Percentiles rank a stretch among this genome's conserved stretches.
Conservation (phyloP, 2,329 filamentous ascomycete species). For the Ceratocystis eucalypticola region DNA sequence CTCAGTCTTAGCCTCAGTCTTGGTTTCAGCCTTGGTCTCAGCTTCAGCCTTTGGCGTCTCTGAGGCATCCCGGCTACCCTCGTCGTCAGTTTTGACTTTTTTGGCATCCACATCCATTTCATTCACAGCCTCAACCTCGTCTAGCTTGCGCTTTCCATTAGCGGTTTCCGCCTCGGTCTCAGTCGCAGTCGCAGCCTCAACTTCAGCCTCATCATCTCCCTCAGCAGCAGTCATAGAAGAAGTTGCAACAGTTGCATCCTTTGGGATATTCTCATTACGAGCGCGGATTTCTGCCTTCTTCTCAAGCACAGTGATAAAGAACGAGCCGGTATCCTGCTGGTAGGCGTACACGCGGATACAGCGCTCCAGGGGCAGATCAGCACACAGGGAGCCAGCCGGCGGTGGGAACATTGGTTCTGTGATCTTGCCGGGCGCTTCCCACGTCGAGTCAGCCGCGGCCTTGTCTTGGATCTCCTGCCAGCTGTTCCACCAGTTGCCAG, state of each 20-base stretch:
- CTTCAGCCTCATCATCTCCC: slow-evolving; percentile 24
- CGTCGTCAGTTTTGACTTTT: slow-evolving; percentile 19
- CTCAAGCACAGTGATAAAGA: slow-evolving; percentile 92
- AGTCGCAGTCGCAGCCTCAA: slow-evolving; percentile 23
- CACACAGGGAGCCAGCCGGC: slow-evolving; percentile 38
- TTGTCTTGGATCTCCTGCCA: slow-evolving; percentile 71
- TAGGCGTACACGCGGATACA: slow-evolving; percentile 94
- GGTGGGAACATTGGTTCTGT: slow-evolving; percentile 72
- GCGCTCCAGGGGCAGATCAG: slow-evolving; percentile 64
- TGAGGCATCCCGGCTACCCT: slow-evolving; percentile 19
- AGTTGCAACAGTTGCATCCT: slow-evolving; percentile 20
- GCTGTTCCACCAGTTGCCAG: slow-evolving; percentile 60
- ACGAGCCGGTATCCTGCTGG: slow-evolving; percentile 88
- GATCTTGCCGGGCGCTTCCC: slow-evolving; percentile 51
- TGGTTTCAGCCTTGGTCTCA: slow-evolving; percentile 10
- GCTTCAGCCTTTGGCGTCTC: slow-evolving; percentile 15
- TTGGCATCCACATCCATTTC: slow-evolving; percentile 30
- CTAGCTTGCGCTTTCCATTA: slow-evolving; percentile 27
- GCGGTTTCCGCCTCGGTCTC: slow-evolving; percentile 24
- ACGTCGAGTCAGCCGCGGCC: slow-evolving; percentile 42
- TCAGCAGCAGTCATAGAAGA: slow-evolving; percentile 11
- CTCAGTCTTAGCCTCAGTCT: slow-evolving; percentile 2
- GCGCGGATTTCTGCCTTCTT: slow-evolving; percentile 78
- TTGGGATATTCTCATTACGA: slow-evolving; percentile 47
- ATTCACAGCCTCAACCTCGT: slow-evolving; percentile 27